These are phyloP conservation scores for Cytidiella melzeri DNA, from an alignment of 768 basidiomycete species.

Conservation along the genomic window DNA sequence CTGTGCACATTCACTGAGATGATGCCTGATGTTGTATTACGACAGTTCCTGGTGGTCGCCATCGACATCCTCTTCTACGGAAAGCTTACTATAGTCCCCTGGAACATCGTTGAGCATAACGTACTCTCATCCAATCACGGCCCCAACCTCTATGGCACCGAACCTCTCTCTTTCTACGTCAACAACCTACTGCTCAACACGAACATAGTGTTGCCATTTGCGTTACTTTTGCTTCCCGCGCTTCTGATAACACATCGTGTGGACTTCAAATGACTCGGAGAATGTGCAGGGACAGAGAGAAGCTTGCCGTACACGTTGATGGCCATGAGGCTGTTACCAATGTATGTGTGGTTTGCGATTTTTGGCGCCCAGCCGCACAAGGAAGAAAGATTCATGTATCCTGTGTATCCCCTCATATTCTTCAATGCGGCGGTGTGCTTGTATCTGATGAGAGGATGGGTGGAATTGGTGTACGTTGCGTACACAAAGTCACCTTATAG, in stretches of 20 bases:
- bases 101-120: conserved; percentile 94
- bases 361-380: conserved; percentile 85
- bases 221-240: conserved; percentile 74
- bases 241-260: conserved; percentile 66
- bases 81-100: conserved; percentile 70
- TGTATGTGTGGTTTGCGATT: conserved; percentile 88
- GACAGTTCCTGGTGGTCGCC: conserved; percentile 76
- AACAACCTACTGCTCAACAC: conserved; percentile 91
- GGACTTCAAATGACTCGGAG: conserved; percentile 73
- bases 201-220: conserved; percentile 79
- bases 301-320: conserved; percentile 80
- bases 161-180: conserved; percentile 82
- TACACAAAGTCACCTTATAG: conserved; percentile 80
- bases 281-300: conserved; percentile 42
- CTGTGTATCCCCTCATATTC: conserved; percentile 84
- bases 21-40: background rate
- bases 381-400: conserved; percentile 99
- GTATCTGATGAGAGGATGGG: conserved; percentile 82
- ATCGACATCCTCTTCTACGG: conserved; percentile 89
- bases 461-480: conserved; percentile 70
- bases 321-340: conserved; percentile 70
- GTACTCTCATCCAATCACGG: conserved; percentile 79
- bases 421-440: conserved; percentile 92
- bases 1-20: background rate
- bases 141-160: conserved; percentile 91